Conservation (phyloP, 331 rosid genomes). For the Rhamnella rubrinervis region DNA sequence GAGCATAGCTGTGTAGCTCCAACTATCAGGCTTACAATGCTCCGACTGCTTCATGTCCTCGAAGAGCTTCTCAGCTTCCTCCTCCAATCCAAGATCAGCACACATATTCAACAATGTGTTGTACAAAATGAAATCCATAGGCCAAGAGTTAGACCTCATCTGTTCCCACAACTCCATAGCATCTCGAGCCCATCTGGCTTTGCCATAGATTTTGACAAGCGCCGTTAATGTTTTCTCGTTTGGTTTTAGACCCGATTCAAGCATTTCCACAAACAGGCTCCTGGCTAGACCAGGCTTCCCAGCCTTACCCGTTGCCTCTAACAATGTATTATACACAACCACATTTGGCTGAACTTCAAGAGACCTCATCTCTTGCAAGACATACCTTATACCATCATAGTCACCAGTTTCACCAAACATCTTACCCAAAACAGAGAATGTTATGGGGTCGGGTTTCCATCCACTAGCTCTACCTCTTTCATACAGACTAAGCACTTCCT, state of each 20-base stretch:
- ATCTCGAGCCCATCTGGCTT: constrained; percentile 90
- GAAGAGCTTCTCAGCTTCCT: constrained; percentile 80
- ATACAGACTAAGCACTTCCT: constrained; percentile 77
- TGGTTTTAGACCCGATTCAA: constrained; percentile 64
- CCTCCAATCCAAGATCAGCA: constrained; percentile 85
- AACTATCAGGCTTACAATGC: constrained; percentile 63
- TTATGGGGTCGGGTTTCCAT: constrained; percentile 80
- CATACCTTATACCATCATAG: constrained; percentile 82
- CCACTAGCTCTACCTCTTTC: constrained; percentile 93
- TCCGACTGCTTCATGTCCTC: constrained; percentile 71
- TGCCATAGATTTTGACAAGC: constrained; percentile 84
- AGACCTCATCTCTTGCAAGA: constrained; percentile 83
- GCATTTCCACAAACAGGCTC: constrained; percentile 79
- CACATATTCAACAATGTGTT: constrained; percentile 96
- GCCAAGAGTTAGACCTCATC: constrained; percentile 74
- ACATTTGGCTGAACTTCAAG: constrained; percentile 75
- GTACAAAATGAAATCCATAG: constrained; percentile 80
- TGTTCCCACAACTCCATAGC: constrained; percentile 80
- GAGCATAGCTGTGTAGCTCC: constrained; percentile 97
- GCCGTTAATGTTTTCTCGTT: constrained; percentile 86
- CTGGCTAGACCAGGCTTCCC: constrained; percentile 94
- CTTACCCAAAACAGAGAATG: constrained; percentile 86
- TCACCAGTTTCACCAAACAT: constrained; percentile 98
- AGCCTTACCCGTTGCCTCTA: constrained; percentile 95
- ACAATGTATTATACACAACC: constrained; percentile 86